phyloP scores from a whole-genome alignment of 768 basidiomycete species.

The Boletus vermiculosoides region DNA sequence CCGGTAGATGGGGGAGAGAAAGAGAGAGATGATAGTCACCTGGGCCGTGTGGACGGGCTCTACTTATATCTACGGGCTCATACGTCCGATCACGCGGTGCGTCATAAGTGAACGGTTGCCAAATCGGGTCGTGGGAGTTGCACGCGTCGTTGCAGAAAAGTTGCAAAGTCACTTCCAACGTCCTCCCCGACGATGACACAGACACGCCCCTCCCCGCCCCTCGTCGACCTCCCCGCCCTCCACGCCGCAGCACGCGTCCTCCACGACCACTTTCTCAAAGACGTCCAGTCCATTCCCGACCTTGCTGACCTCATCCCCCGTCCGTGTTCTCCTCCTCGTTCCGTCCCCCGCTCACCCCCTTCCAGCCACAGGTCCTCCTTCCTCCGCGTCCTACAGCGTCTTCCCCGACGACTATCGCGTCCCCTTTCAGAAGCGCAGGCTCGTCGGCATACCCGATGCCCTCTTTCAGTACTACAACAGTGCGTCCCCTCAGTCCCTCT shows the following conservation, averaged over 20 bases:
- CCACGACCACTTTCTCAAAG: conserved; percentile 67
- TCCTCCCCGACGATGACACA: conserved; percentile 15
- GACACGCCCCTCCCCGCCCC: conserved; percentile 21
- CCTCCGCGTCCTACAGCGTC: conserved; percentile 75
- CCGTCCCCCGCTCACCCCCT: conserved; percentile 9
- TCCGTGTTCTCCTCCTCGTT: conserved; percentile 33
- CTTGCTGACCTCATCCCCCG: conserved; percentile 66
- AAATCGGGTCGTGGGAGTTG: conserved; percentile 3
- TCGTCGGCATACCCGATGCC: conserved; percentile 74
- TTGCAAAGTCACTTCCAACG: background rate
- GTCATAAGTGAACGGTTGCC: background rate
- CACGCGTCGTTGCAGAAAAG: background rate
- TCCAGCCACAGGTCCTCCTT: conserved; percentile 59
- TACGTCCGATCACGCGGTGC: background rate
- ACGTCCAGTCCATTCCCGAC: conserved; percentile 74
- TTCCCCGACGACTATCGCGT: conserved; percentile 76
- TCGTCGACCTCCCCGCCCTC: conserved; percentile 60
- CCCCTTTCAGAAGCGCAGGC: conserved; percentile 75
- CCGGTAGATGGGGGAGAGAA: background rate
- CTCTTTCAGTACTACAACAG: conserved; percentile 79
- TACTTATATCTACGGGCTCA: no score
- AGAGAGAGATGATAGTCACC: background rate
- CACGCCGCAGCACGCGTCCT: conserved; percentile 66
- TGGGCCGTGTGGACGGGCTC: background rate
- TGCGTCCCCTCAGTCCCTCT: conserved; percentile 33